phyloP scores from a whole-genome alignment of 140 eudicot genomes.

The Stevia rebaudiana region DNA sequence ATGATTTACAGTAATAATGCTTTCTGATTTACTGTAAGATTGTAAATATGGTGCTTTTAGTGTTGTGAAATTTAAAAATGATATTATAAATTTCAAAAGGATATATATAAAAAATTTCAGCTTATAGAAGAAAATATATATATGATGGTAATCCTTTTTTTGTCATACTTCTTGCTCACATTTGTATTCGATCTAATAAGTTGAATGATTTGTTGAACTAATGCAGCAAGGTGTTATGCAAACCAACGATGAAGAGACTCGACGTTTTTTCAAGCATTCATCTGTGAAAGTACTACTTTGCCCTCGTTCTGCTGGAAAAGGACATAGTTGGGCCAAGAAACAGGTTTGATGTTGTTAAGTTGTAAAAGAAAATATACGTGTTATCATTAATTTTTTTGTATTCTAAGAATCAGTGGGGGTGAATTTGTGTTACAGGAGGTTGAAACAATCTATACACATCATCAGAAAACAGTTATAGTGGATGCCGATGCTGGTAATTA shows the following conservation, averaged over 20 bases:
- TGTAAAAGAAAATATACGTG: background rate
- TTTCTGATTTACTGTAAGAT: background rate
- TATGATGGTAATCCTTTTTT: background rate
- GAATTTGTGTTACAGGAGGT: constrained; percentile 47
- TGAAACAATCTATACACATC: constrained; percentile 79
- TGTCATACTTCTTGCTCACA: background rate
- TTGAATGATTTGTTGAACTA: constrained; percentile 9
- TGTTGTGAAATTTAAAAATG: background rate
- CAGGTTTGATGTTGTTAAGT: constrained; percentile 41
- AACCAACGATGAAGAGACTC: constrained; percentile 61
- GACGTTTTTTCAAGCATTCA: constrained; percentile 70
- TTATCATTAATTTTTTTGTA: background rate
- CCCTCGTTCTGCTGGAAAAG: constrained; percentile 83
- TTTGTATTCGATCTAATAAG: background rate
- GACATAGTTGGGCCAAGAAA: constrained; percentile 83
- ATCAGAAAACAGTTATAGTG: constrained; percentile 84
- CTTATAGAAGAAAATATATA: background rate
- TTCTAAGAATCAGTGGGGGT: constrained; percentile 1
- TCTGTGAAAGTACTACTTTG: constrained; percentile 80
- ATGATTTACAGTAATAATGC: background rate
- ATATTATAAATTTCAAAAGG: background rate
- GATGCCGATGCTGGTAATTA: constrained; percentile 75
- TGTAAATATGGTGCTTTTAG: background rate
- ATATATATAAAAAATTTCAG: background rate
- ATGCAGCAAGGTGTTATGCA: constrained; percentile 57